Conservation (phyloP, 148 eudicot species). For the Vaccinium darrowii region DNA sequence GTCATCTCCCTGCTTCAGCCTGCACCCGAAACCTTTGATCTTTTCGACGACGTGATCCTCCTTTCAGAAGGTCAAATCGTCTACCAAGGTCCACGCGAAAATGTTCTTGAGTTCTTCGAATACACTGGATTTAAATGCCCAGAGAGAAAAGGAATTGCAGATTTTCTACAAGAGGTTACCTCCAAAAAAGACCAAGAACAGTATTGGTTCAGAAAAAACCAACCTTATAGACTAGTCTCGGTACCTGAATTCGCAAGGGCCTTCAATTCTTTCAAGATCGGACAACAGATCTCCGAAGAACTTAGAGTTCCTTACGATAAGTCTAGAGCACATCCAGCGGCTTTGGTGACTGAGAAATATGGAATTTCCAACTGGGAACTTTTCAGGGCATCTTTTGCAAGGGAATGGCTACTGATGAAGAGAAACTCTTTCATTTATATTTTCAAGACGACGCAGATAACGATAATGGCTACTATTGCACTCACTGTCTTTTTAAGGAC, state of each 20-base stretch:
- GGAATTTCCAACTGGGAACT: constrained; percentile 38
- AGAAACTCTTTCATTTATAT: constrained; percentile 33
- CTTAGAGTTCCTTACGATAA: constrained; percentile 40
- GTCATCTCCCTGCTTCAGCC: constrained; percentile 43
- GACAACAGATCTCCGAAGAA: constrained; percentile 23
- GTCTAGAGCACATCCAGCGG: constrained; percentile 34
- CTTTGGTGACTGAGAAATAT: constrained; percentile 34
- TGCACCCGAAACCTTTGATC: constrained; percentile 39
- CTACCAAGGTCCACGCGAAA: constrained; percentile 38
- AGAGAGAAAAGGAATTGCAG: constrained; percentile 4
- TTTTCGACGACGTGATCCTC: constrained; percentile 35
- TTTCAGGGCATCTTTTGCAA: constrained; percentile 34
- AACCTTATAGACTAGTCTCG: constrained; percentile 37
- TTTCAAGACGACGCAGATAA: constrained; percentile 40
- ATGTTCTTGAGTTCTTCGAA: not conserved
- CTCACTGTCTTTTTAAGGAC: constrained; percentile 45
- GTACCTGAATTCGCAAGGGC: constrained; percentile 33
- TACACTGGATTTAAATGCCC: constrained; percentile 8
- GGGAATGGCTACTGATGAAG: constrained; percentile 47
- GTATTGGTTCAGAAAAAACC: constrained; percentile 39
- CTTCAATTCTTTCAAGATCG: constrained; percentile 32
- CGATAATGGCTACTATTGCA: constrained; percentile 32
- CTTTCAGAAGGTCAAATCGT: constrained; percentile 36
- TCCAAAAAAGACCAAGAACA: constrained; percentile 45
- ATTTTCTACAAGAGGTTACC: constrained; percentile 17